phyloP scores from a whole-genome alignment of 768 basidiomycete species.

The Asterophora lycoperdoides region DNA sequence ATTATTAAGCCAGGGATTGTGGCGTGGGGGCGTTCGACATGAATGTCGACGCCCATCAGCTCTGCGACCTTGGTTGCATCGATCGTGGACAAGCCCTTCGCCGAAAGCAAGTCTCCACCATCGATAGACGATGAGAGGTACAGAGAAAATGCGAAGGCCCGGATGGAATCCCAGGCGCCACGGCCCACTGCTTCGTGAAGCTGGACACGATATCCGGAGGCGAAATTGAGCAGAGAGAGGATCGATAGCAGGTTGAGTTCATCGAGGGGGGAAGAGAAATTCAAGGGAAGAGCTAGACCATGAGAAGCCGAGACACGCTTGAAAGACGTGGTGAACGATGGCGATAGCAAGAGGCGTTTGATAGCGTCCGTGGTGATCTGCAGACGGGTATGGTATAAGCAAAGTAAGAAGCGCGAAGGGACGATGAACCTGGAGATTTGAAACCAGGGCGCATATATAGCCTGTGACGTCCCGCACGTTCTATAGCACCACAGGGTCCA shows the following conservation, averaged over 20 bases:
- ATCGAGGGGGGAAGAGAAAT: constrained; percentile 64
- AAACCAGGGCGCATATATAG: neutral
- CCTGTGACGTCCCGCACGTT: neutral
- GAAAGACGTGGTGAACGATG: constrained; percentile 60
- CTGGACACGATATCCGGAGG: constrained; percentile 72
- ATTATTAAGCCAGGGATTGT: constrained; percentile 65
- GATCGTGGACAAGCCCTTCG: constrained; percentile 59
- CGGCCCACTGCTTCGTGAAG: constrained; percentile 70
- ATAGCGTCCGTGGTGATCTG: constrained; percentile 60
- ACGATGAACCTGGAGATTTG: neutral
- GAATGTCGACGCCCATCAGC: constrained; percentile 64
- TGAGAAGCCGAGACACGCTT: constrained; percentile 57
- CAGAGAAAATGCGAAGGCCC: constrained; percentile 66
- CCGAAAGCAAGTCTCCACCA: constrained; percentile 57
- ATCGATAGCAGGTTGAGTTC: constrained; percentile 82
- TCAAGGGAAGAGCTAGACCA: constrained; percentile 74
- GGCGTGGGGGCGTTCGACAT: constrained; percentile 68
- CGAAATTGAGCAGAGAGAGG: constrained; percentile 79
- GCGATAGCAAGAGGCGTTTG: constrained; percentile 57
- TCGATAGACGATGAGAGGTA: constrained; percentile 62
- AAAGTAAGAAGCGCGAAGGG: neutral
- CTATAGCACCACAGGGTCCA: no score
- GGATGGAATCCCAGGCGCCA: constrained; percentile 82
- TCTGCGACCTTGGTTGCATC: constrained; percentile 59
- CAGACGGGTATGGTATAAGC: constrained; percentile 1